These are phyloP conservation scores for Inga oerstediana DNA, from an alignment of 306 rosid genomes.

Conservation along the genomic window DNA sequence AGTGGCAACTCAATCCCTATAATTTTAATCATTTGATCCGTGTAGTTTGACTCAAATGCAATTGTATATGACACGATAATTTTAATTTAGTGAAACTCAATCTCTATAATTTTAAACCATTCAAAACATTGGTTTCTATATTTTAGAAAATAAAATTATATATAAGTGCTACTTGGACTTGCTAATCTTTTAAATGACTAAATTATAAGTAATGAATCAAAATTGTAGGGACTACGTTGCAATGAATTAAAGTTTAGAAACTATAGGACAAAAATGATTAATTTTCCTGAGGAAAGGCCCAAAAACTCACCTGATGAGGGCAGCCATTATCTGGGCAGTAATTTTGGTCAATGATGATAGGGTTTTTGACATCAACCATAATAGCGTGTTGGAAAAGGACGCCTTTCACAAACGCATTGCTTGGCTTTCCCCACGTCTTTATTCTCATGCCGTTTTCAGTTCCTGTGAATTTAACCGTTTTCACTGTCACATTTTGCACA, in stretches of 20 bases:
- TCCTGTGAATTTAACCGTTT: conserved; percentile 39
- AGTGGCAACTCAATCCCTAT: neutral
- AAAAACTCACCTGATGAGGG: conserved; percentile 47
- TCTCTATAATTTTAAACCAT: too few relatives aligned
- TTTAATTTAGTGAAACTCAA: too few relatives aligned
- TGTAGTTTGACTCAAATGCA: too few relatives aligned
- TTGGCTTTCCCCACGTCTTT: conserved; percentile 67
- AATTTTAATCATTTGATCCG: too few relatives aligned
- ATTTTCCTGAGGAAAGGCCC: neutral
- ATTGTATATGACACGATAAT: too few relatives aligned
- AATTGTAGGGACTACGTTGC: too few relatives aligned
- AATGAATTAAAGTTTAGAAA: neutral
- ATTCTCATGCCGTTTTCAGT: conserved; percentile 68
- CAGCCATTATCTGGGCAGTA: conserved; percentile 57
- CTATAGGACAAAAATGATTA: too few relatives aligned
- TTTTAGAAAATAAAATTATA: too few relatives aligned
- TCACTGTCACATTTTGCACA: conserved; percentile 72
- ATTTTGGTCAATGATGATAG: conserved; percentile 63
- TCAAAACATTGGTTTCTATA: too few relatives aligned
- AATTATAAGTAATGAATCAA: too few relatives aligned
- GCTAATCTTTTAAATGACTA: too few relatives aligned
- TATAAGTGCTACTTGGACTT: too few relatives aligned
- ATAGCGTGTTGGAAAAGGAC: conserved; percentile 44
- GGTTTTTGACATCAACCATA: conserved; percentile 64
- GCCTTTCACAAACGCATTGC: conserved; percentile 49